These are phyloP conservation scores for Apiospora arundinis DNA, from an alignment of 2,329 filamentous ascomycete genomes.

Conservation along the genomic window DNA sequence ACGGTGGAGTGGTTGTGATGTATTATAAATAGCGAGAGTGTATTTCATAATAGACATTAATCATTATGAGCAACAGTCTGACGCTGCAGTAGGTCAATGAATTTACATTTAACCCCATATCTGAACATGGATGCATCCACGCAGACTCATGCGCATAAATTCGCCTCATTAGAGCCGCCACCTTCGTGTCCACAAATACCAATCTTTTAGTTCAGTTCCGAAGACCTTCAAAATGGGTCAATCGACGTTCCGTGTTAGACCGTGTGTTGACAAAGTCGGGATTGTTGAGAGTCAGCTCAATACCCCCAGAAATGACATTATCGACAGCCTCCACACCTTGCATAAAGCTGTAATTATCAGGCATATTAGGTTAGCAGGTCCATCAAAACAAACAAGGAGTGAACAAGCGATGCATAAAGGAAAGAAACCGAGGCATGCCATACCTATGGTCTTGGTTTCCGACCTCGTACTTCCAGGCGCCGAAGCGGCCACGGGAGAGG, in stretches of 20 bases:
- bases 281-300: constrained; percentile 94
- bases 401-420: too few species aligned
- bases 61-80: too few species aligned
- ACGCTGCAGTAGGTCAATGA: too few species aligned
- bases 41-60: too few species aligned
- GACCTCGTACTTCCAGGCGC: constrained; percentile 94
- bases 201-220: background rate
- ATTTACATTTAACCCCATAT: too few species aligned
- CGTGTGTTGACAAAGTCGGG: constrained; percentile 91
- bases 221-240: constrained; percentile 36
- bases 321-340: constrained; percentile 92
- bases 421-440: background rate
- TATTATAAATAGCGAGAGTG: too few species aligned
- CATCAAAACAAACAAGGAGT: too few species aligned
- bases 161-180: too few species aligned
- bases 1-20: background rate
- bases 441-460: constrained; percentile 93
- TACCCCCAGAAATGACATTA: constrained; percentile 84
- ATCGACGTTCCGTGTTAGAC: constrained; percentile 69
- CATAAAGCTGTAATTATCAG: constrained; percentile 70
- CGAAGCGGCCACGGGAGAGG: constrained; percentile 94
- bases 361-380: background rate
- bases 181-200: too few species aligned
- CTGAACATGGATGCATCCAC: too few species aligned
- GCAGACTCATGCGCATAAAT: too few species aligned